Conservation (phyloP, 805 yeast genomes). For the Ogataea angusta region DNA sequence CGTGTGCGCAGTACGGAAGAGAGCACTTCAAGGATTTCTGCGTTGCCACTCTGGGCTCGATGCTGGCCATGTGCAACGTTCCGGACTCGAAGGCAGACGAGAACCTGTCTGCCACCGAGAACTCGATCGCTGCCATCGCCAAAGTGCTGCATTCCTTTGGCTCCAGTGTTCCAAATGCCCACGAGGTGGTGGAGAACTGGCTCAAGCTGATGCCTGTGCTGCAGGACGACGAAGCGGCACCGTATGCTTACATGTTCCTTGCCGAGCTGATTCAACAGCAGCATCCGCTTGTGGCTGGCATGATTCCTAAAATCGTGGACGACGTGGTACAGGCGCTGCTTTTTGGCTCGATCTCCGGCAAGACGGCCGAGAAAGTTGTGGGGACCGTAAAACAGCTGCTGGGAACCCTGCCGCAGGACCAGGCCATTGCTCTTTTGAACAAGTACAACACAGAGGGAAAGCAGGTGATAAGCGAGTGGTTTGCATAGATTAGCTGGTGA, state of each 20-base stretch:
- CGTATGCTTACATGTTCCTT: conserved; percentile 74
- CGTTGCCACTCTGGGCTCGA: conserved; percentile 66
- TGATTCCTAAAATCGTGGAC: conserved; percentile 61
- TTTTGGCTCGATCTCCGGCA: conserved; percentile 65
- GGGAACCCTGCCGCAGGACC: conserved; percentile 61
- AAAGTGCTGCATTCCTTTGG: conserved; percentile 70
- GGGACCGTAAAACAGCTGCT: conserved; percentile 61
- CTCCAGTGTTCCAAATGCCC: conserved; percentile 54
- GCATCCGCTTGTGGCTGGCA: conserved; percentile 53
- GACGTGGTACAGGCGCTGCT: conserved; percentile 70
- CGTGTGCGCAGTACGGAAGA: conserved; percentile 81
- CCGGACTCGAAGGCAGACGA: conserved; percentile 88
- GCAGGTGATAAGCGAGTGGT: conserved; percentile 43
- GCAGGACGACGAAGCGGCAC: conserved; percentile 86
- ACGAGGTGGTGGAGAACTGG: conserved; percentile 72
- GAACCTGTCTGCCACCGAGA: conserved; percentile 83
- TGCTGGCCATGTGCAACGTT: conserved; percentile 66
- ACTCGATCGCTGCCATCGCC: conserved; percentile 77
- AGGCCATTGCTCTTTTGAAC: conserved; percentile 62
- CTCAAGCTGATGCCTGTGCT: conserved; percentile 74
- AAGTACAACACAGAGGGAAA: conserved; percentile 61
- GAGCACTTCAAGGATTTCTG: conserved; percentile 57
- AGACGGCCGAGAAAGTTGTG: conserved; percentile 65
- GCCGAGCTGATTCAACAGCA: conserved; percentile 65
- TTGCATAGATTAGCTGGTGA: conserved; percentile 16